Base-by-base conservation (phyloP, 2,329 filamentous ascomycete genomes). In the Claviceps africana region DNA sequence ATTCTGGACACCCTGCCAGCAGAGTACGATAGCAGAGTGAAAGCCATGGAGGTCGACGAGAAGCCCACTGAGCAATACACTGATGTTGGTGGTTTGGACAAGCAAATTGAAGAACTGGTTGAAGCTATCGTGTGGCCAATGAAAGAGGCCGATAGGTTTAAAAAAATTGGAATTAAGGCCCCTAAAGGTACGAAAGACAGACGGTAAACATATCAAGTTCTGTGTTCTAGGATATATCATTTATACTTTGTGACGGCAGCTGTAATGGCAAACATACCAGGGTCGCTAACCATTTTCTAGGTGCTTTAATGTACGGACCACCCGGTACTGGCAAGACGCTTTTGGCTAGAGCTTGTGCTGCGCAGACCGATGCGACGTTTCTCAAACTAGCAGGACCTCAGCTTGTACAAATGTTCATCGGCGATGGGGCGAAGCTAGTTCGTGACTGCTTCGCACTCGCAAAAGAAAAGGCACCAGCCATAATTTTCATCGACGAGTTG, bases 41-140 rank as follows among this genome's bases (percentile, higher is more conserved):
- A 98, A 76, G 94, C 94, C 37, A 98, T 98, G 93, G 94, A 98
- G 74, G 93, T 98, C 8, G 93, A 98, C 64, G 94, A 98, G 78
- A 98, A 98, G 77, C 94, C 93, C 10, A 97, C 90, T 40, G 93
- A 98, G 72, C 95, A 97, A 72, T 98, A 98, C 73, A 93, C 85
- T 51, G 93, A 98, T 72, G 94, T 98, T 15, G 93, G 93, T 72
- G 93, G 93, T 50, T 71, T 98, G 62, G 90, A 96, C 72, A 98
- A 98, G 74, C 93, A 98, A 75, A 98, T 98, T 65, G 91, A 96
- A 69, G 94, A 98, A 72, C 79, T 98, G 51, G 90, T 98, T 9
- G 93, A 98, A 73, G 93, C 93, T 52, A 93, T 98, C 48, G 93
- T 98, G 31, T 97, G 91, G 91, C 93, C 93, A 2, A 98, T 98